phyloP scores from a whole-genome alignment of 257 asterid genomes.

The Solanum bulbocastanum region DNA sequence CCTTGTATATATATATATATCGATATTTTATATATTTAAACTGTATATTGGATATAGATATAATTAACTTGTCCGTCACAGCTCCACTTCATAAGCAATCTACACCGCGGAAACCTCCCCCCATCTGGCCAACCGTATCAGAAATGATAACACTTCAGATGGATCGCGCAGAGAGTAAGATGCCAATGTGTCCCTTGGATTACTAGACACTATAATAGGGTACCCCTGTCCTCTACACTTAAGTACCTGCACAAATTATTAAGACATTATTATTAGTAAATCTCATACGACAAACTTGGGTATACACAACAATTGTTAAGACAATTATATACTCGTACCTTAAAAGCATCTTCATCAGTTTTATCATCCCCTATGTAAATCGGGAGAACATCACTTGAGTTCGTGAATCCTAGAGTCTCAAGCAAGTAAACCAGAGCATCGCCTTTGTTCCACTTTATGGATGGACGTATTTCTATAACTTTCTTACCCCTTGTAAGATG shows the following conservation, averaged over 20 bases:
- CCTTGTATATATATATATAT: not conserved
- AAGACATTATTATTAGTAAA: not conserved
- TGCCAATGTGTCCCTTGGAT: slow-evolving; percentile 54
- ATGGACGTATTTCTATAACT: slow-evolving; percentile 76
- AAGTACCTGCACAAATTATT: slow-evolving; percentile 31
- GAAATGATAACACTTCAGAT: slow-evolving; percentile 43
- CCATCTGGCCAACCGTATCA: slow-evolving; percentile 43
- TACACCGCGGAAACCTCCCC: not conserved
- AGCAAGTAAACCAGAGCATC: slow-evolving; percentile 58
- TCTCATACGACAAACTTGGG: not conserved
- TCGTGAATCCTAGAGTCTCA: slow-evolving; percentile 41
- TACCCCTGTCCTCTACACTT: slow-evolving; percentile 33
- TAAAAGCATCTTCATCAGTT: slow-evolving; percentile 85
- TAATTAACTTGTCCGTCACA: not conserved
- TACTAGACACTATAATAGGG: slow-evolving; percentile 55
- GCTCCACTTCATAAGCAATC: not conserved
- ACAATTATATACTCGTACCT: slow-evolving; percentile 23
- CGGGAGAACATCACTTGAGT: slow-evolving; percentile 40
- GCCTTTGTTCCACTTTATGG: slow-evolving; percentile 79
- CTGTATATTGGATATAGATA: not conserved
- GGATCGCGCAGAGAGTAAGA: slow-evolving; percentile 53
- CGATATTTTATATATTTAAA: not conserved
- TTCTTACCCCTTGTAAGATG: slow-evolving; percentile 69
- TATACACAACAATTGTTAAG: not conserved
- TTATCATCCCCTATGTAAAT: slow-evolving; percentile 70